Evolutionary conservation across 2,329 filamentous ascomycete species (phyloP).

Genomic region (Ramularia collo-cygni): DNA sequence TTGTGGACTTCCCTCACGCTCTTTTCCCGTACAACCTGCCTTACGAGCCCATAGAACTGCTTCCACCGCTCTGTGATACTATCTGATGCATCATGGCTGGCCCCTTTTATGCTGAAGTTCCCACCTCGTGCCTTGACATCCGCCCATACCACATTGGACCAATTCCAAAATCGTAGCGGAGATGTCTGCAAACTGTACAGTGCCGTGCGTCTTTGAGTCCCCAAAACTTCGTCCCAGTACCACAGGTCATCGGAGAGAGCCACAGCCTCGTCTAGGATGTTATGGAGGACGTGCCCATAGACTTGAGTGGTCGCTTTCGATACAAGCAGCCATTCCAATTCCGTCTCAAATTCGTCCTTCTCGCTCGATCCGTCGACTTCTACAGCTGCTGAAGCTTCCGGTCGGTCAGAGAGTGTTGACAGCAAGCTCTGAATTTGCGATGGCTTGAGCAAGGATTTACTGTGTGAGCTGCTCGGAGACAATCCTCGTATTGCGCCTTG

Average conservation of each 20-base stretch:
- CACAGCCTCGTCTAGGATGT: constrained; percentile 74
- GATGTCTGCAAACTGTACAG: constrained; percentile 83
- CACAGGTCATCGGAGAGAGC: constrained; percentile 79
- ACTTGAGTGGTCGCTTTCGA: constrained; percentile 89
- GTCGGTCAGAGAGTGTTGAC: constrained; percentile 8
- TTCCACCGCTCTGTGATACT: constrained; percentile 26
- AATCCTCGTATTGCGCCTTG: constrained; percentile 27
- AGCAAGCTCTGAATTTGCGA: constrained; percentile 10
- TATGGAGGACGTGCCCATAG: constrained; percentile 72
- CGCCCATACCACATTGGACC: constrained; percentile 62
- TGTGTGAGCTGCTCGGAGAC: constrained; percentile 21
- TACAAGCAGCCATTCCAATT: constrained; percentile 84
- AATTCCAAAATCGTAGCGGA: constrained; percentile 66
- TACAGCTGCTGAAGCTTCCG: constrained; percentile 9
- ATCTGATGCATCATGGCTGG: constrained; percentile 26
- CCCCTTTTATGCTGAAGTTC: constrained; percentile 21
- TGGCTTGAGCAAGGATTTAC: constrained; percentile 16
- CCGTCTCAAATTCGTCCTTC: constrained; percentile 54
- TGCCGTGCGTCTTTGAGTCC: constrained; percentile 69
- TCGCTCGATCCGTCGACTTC: constrained; percentile 10
- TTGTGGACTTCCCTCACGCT: constrained; percentile 65
- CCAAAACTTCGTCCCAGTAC: constrained; percentile 90
- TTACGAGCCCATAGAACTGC: constrained; percentile 72
- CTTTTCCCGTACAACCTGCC: constrained; percentile 65
- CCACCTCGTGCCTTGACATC: constrained; percentile 46